Evolutionary conservation across 1,284 basidiomycete species (phyloP), one percentile per base, ranked within the genome.

Genomic region (Rhodotorula sp.): DNA sequence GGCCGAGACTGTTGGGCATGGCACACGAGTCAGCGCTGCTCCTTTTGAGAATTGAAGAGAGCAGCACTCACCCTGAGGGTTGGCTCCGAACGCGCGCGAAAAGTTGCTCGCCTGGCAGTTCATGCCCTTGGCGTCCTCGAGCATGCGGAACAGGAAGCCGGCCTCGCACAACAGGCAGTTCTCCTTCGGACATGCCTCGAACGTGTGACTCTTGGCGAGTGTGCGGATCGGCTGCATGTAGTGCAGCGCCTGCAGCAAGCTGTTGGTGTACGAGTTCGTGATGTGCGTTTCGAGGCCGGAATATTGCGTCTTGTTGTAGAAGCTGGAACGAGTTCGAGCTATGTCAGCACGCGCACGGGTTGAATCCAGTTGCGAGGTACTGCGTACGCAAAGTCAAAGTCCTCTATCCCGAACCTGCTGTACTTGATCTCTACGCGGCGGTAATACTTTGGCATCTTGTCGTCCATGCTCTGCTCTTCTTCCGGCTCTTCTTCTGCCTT

Each of bases 21-120:
- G 19, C 18, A 14, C 10, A 19, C 87, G 87, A 80, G 10, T n/a
- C n/a, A 19, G 7, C 26, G 49, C 6, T 2, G 19, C 5, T 4
- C 26, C 2, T 38, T 19, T 28, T 1, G 8, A 14, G 12, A 28
- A 23, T 0, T 1, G 7, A 7, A 2, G 5, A 6, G n/a, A 23
- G 28, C 57, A 28, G 16, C 3, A 74, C 83, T 55, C 78, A 92
- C 92, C 87, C 81, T 95, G 91, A 28, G 83, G 83, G 45, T 83
- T 85, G 28, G 89, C 88, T 23, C 91, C 90, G 60, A 98, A 91
- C 0, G 94, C 91, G 80, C 93, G 90, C 79, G 95, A 95, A 78
- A 98, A 97, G 81, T 99, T 99, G 80, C 90, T 93, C 8, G 94
- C 89, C 80, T 98, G 97, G 79, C 95, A 98, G 78, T 99, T 98